Evolutionary conservation across 345 rosid genomes (phyloP).

Genomic region (Punica granatum): DNA sequence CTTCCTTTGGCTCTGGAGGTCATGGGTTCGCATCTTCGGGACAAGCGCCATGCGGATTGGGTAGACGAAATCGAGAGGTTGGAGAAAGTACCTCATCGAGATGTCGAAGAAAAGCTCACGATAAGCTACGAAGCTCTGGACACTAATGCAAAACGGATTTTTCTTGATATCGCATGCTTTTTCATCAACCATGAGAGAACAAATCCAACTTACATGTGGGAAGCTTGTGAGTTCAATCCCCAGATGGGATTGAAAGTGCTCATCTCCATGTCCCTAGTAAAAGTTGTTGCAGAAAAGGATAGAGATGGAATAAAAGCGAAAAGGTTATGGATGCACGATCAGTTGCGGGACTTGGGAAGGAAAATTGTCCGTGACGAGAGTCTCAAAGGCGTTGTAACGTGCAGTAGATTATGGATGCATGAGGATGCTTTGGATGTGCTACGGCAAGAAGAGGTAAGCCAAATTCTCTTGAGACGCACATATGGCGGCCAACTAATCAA

Average conservation of each 20-base stretch:
- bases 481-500: no score
- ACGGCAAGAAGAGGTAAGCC: background rate
- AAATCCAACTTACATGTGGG: slow-evolving; percentile 8
- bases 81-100: no score
- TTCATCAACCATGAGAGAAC: no score
- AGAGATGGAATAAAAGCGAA: background rate
- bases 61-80: background rate
- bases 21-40: slow-evolving; percentile 1
- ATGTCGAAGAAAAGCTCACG: no score
- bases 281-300: background rate
- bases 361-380: background rate
- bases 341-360: no score
- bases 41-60: background rate
- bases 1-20: no score
- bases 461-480: no score
- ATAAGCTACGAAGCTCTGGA: no score
- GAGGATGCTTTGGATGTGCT: background rate
- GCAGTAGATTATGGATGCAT: no score
- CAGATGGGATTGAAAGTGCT: background rate
- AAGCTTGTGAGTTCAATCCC: background rate
- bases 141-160: no score
- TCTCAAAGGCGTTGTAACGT: background rate
- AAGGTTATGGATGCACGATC: slow-evolving; percentile 8
- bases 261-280: slow-evolving; percentile 1
- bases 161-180: no score